Evolutionary conservation across 208 protist genomes (phyloP), one percentile per base, ranked within the genome.

Genomic region (Trypanosoma lewisi): DNA sequence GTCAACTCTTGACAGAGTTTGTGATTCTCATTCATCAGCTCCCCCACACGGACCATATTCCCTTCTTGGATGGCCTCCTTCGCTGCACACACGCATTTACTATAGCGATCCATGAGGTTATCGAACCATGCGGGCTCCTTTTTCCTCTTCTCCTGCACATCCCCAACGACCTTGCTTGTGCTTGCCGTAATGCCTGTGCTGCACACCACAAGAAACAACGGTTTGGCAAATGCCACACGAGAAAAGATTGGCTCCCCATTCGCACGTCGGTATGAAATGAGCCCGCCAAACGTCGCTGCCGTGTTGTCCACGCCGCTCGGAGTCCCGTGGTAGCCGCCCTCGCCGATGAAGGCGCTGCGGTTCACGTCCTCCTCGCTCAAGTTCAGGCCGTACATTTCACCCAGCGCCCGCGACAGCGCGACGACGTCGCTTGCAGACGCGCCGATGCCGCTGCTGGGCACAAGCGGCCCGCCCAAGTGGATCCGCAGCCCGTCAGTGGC

Each of bases 301-400:
- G 89, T 91, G 74, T 95, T 97, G 70, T 97, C 91, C 14, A 94
- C 85, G 27, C 91, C 91, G 37, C 81, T 91, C 8, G 91, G 91
- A 14, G 83, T 94, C 27, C 91, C 91, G 70, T 97, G 91, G 70
- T 93, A 97, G 34, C 81, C 85, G 21, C 83, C 72, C 72, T 93
- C 83, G 0, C 88, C 88, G 21, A 86, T 68, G 63, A 80, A 90
- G 0, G 82, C 87, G 45, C 74, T 83, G 28, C 73, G 21, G 63
- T 91, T 93, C 54, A 93, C 73, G 44, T 80, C 62, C 1, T 90
- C 73, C 21, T 89, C 78, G 14, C 45, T 85, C 25, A 91, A 72
- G 25, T 73, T 62, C 25, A 91, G 59, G 31, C 51, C 52, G 68
- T 85, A 95, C 56, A 90, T 58, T 51, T 92, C 83, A 54, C 64